A percentile compares a stretch with the other conserved stretches of the same genome.
Evolutionary conservation across 2,329 filamentous ascomycete genomes (phyloP).

Genomic region (Sarocladium strictum): DNA sequence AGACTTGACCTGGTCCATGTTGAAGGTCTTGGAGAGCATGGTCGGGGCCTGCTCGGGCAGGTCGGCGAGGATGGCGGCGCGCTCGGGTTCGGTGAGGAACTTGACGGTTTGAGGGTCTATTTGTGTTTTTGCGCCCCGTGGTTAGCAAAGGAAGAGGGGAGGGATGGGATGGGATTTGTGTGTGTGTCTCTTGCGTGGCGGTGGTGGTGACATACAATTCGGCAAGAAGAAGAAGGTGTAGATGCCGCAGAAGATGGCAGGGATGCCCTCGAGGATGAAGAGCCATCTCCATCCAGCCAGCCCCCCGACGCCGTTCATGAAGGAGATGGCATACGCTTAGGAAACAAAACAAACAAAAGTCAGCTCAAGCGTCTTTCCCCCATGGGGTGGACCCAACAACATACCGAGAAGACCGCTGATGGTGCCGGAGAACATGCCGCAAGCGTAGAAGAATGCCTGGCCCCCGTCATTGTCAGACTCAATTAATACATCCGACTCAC

Average conservation of each 20-base stretch:
- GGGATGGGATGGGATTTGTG: too few species aligned
- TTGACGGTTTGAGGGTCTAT: constrained; percentile 17
- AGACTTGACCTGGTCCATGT: constrained; percentile 15
- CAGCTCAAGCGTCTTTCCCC: too few species aligned
- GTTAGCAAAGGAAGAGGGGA: neutral
- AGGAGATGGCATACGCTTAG: constrained; percentile 20
- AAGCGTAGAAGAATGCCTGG: constrained; percentile 22
- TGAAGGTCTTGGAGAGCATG: constrained; percentile 17
- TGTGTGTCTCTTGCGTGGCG: too few species aligned
- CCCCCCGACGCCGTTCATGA: constrained; percentile 19
- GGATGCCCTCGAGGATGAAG: constrained; percentile 21
- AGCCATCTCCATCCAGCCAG: constrained; percentile 23
- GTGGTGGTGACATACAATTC: constrained; percentile 14
- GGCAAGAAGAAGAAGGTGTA: constrained; percentile 31
- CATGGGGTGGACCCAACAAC: too few species aligned
- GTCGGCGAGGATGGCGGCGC: constrained; percentile 15
- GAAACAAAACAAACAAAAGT: neutral
- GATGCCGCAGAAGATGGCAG: constrained; percentile 18
- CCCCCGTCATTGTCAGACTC: neutral
- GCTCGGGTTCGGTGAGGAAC: constrained; percentile 17
- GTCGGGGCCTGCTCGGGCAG: constrained; percentile 18
- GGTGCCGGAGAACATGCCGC: constrained; percentile 25
- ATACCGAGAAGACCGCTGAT: constrained; percentile 20
- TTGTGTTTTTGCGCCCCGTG: neutral
- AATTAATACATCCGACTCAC: too few species aligned